Evolutionary conservation across 441 rosid species (phyloP), one percentile per base, ranked within the genome.

Genomic region (Syzygium malaccense): DNA sequence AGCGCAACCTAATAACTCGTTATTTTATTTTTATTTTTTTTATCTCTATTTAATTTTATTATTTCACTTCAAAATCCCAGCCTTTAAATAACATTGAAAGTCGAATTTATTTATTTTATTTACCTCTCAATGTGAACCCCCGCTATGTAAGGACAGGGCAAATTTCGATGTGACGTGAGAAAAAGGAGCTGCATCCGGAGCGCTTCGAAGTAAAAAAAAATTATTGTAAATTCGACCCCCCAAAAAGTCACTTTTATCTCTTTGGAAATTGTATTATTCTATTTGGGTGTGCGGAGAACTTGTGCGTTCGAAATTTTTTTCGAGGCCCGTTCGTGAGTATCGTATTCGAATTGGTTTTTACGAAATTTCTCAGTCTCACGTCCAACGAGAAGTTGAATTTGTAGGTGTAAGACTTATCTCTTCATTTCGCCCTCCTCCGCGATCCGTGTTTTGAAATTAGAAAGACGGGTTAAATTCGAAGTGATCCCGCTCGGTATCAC

Each of bases 361-460:
- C 4, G 8, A 71, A 20, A 71, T 33, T 41, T 37, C 5, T 41
- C n/a, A 0, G 3, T 20, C 17, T 20, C 8, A 23, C 4, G 9
- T 0, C 1, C 1, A 71, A 75, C 14, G 0, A 23, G 15, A 75
- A 71, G 7, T 11, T 37, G 12, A 37, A 37, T 37, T 20, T 37
- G 48, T 68, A 10, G 20, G 26, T 18, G 23, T n/a, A 2, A 66
- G 13, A 3, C 45, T 66, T 20, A 33, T 71, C 51, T 71, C 80
- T 71, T 20, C 1, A 8, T 5, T 12, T 37, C 28, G 1, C 48
- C 2, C 28, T 37, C 23, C n/a, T 3, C 9, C 9, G 2, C 5
- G 6, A 41, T 37, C 28, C 66, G 0, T 28, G 32, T 1, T 26
- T 26, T 13, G 66, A 7, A 17, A 55, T 2, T 55, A 18, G 19